Conservation (phyloP, 306 rosid genomes). For the Rosa lucieae region DNA sequence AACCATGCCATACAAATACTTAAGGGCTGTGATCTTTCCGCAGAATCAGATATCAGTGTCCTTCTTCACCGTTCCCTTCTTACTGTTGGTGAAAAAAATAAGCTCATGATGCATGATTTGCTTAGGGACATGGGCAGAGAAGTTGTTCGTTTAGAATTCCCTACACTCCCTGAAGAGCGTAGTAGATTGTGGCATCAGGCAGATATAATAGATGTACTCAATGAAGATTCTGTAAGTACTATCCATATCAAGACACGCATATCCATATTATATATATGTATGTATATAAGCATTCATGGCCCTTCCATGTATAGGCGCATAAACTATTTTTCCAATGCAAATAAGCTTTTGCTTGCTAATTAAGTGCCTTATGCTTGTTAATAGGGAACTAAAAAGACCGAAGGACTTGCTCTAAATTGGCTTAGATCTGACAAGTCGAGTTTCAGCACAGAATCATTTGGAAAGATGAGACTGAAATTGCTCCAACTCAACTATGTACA, state of each 20-base stretch:
- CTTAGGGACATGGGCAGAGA: neutral
- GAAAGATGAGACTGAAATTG: neutral
- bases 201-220: neutral
- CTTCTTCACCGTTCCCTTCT: neutral
- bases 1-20: neutral
- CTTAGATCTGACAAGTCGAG: constrained; percentile 30
- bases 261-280: too few species aligned
- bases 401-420: constrained; percentile 13
- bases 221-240: neutral
- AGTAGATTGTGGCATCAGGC: neutral
- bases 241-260: too few species aligned
- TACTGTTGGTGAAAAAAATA: neutral
- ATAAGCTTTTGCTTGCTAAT: too few species aligned
- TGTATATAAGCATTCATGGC: too few species aligned
- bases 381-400: neutral
- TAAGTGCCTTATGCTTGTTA: neutral
- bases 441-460: neutral
- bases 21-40: neutral
- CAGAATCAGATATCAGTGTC: neutral
- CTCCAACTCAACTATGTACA: neutral
- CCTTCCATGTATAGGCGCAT: too few species aligned
- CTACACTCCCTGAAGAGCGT: neutral
- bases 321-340: too few species aligned
- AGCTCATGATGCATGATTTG: neutral
- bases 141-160: neutral